A percentile compares a stretch with the other conserved stretches of the same genome.
phyloP scores from a whole-genome alignment of 1,139 yeast species.

The Yarrowia galli region DNA sequence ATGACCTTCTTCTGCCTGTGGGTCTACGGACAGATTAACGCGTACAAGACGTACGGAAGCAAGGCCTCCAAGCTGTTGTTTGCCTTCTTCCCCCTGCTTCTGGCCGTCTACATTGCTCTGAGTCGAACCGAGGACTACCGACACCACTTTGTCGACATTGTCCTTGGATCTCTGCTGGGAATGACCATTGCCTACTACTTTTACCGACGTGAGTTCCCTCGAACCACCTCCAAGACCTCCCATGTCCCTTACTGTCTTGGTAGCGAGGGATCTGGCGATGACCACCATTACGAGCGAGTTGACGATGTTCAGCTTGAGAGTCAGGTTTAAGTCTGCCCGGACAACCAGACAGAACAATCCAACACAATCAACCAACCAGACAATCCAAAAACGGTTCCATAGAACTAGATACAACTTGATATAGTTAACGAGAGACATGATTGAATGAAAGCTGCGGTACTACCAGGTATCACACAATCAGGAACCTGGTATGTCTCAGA shows the following conservation, averaged over 20 bases:
- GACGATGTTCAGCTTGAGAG: constrained; percentile 34
- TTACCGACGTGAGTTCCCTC: constrained; percentile 48
- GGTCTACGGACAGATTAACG: constrained; percentile 56
- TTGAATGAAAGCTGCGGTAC: too few relatives aligned
- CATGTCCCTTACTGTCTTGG: constrained; percentile 33
- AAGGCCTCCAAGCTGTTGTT: constrained; percentile 47
- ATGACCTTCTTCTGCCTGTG: constrained; percentile 68
- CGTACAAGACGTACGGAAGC: constrained; percentile 44
- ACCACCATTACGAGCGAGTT: constrained; percentile 36
- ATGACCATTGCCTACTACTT: constrained; percentile 57
- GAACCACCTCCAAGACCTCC: constrained; percentile 26
- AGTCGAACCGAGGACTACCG: constrained; percentile 64
- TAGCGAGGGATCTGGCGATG: constrained; percentile 32
- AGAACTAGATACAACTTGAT: neutral
- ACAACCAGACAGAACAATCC: too few relatives aligned
- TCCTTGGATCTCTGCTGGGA: constrained; percentile 65
- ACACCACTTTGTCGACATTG: constrained; percentile 75
- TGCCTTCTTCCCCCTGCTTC: constrained; percentile 46
- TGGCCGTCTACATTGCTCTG: constrained; percentile 47
- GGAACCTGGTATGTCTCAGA: too few relatives aligned
- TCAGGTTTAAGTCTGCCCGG: constrained; percentile 7
- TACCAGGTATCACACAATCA: too few relatives aligned
- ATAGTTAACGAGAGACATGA: constrained; percentile 19
- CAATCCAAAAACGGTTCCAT: too few relatives aligned
- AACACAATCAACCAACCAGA: too few relatives aligned